phyloP scores from a whole-genome alignment of 768 basidiomycete species.

The Termitomyces sp. region DNA sequence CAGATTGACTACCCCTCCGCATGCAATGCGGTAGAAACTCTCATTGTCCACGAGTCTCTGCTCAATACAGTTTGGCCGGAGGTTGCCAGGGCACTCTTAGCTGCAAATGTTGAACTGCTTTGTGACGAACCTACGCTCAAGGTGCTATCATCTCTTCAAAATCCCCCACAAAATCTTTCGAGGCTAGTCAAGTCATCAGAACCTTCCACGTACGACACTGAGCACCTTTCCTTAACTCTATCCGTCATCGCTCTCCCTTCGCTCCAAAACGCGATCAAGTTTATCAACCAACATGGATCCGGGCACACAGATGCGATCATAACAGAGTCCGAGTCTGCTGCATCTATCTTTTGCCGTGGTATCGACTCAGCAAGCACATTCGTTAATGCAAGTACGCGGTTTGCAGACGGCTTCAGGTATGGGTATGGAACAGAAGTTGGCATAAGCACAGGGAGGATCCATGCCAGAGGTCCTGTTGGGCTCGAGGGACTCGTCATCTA shows the following conservation, averaged over 20 bases:
- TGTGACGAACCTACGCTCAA: slow-evolving; percentile 67
- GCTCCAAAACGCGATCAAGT: slow-evolving; percentile 67
- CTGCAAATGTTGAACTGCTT: slow-evolving; percentile 65
- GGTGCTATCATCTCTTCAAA: slow-evolving; percentile 38
- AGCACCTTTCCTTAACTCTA: slow-evolving; percentile 82
- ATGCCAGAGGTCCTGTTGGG: slow-evolving; percentile 94
- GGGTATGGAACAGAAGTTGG: slow-evolving; percentile 98
- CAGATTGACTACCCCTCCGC: slow-evolving; percentile 94
- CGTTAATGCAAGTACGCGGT: slow-evolving; percentile 92
- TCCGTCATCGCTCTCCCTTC: slow-evolving; percentile 75
- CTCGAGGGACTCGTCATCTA: slow-evolving; percentile 92
- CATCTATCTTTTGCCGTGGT: slow-evolving; percentile 73
- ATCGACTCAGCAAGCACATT: slow-evolving; percentile 92
- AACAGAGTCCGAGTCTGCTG: slow-evolving; percentile 66
- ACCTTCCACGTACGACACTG: slow-evolving; percentile 71
- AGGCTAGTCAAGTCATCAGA: slow-evolving; percentile 48
- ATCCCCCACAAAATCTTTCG: slow-evolving; percentile 30
- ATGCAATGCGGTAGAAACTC: slow-evolving; percentile 89
- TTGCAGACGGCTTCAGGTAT: slow-evolving; percentile 94
- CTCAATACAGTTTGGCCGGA: slow-evolving; percentile 74
- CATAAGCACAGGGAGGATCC: slow-evolving; percentile 93
- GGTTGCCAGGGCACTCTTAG: slow-evolving; percentile 69
- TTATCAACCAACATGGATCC: slow-evolving; percentile 91
- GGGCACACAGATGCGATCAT: slow-evolving; percentile 95
- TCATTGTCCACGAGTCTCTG: slow-evolving; percentile 75